phyloP scores from a whole-genome alignment of 352 stramenopile genomes.

The Phytophthora pseudosyringae region DNA sequence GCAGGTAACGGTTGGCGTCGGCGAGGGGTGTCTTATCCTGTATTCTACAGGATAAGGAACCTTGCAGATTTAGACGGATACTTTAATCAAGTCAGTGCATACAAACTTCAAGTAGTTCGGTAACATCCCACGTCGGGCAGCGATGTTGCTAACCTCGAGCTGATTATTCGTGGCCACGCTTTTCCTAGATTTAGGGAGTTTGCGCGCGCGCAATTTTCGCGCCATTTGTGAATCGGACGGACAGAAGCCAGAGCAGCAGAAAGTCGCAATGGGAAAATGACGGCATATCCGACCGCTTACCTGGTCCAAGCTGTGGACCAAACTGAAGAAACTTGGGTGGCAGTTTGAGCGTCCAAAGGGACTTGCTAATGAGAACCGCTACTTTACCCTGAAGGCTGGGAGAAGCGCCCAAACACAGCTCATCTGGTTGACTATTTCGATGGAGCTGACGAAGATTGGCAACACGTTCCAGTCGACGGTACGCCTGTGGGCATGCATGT shows the following conservation, averaged over 20 bases:
- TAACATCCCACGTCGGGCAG: not conserved
- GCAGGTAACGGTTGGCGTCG: not conserved
- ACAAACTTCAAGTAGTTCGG: not conserved
- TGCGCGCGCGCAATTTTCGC: constrained; percentile 10
- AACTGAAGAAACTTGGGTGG: constrained; percentile 15
- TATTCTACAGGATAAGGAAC: not conserved
- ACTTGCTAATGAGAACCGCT: constrained; percentile 4
- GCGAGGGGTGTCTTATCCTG: not conserved
- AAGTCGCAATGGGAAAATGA: not conserved
- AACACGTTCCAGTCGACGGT: no score
- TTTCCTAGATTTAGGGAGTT: no score
- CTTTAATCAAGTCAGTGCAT: not conserved
- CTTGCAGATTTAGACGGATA: not conserved
- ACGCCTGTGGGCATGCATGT: no score
- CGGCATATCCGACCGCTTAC: constrained; percentile 5
- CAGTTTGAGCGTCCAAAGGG: constrained; percentile 9
- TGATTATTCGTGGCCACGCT: no score
- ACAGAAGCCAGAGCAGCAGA: not conserved
- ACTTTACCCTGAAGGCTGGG: not conserved
- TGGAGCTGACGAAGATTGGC: no score
- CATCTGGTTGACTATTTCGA: no score
- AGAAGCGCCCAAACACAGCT: no score
- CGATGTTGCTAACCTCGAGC: not conserved
- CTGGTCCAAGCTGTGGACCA: constrained; percentile 4
- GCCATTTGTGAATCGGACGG: constrained; percentile 11